phyloP scores from a whole-genome alignment of 2,329 filamentous ascomycete species.

The Sarocladium brachiariae region DNA sequence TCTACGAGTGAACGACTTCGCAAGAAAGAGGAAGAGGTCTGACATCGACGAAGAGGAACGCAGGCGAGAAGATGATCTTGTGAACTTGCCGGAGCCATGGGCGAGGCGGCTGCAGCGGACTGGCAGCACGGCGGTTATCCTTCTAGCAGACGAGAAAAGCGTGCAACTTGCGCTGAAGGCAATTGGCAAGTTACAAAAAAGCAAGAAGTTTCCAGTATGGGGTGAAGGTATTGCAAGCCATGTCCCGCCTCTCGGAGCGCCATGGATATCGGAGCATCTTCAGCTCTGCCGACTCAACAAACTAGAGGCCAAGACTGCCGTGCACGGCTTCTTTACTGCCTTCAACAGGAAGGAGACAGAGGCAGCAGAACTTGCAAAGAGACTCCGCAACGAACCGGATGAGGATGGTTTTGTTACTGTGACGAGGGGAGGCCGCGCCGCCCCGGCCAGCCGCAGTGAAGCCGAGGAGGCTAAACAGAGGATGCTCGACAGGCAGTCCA shows the following conservation, averaged over 20 bases:
- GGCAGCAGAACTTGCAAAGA: conserved; percentile 54
- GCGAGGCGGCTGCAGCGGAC: conserved; percentile 61
- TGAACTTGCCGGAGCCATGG: conserved; percentile 66
- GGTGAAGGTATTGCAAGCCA: conserved; percentile 52
- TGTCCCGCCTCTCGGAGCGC: conserved; percentile 49
- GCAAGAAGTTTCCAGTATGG: conserved; percentile 61
- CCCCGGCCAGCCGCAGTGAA: conserved; percentile 68
- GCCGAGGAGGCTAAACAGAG: conserved; percentile 52
- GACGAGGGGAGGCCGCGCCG: conserved; percentile 65
- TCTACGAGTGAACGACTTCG: conserved; percentile 27
- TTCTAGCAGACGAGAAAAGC: conserved; percentile 77
- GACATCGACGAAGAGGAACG: conserved; percentile 50
- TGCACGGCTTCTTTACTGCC: conserved; percentile 81
- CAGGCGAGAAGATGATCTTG: conserved; percentile 50
- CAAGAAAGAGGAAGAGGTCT: conserved; percentile 33
- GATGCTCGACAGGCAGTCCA: conserved; percentile 56
- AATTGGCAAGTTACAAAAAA: conserved; percentile 53
- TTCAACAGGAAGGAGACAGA: conserved; percentile 67
- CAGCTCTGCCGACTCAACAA: conserved; percentile 64
- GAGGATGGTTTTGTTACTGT: conserved; percentile 96
- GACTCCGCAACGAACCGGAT: conserved; percentile 72
- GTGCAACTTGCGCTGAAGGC: conserved; percentile 72
- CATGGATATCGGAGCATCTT: conserved; percentile 59
- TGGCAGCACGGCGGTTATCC: conserved; percentile 71
- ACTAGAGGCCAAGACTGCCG: conserved; percentile 58